Base-by-base conservation (phyloP, 2,329 filamentous ascomycete species). In the Fusarium annulatum region DNA sequence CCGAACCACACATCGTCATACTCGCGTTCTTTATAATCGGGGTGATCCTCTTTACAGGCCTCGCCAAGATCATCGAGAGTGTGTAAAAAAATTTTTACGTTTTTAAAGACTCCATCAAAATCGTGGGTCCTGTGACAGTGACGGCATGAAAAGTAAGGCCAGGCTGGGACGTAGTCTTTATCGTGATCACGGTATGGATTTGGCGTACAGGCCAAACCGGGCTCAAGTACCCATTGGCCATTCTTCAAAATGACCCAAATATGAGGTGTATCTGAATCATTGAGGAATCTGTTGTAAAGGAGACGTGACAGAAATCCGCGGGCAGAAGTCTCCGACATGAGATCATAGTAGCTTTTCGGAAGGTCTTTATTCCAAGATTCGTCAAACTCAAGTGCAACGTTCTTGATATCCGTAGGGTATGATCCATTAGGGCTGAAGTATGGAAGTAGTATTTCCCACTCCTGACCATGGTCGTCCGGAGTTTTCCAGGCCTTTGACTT, bases 71-170 rank as follows among this genome's bases (percentile, higher is more conserved):
- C 4, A 26, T 26, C 6, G 9, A 52, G 49, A 19, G 0, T 8
- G 2, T 2, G 0, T 26, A 1, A 4, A 11, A 52, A 52, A 2
- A 2, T 2, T 19, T 3, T 38, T 4, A 15, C 12, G 1, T 9
- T 36, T 21, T 19, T 0, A 36, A 36, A 15, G 11, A 36, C 49
- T 21, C 33, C n/a, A 21, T 26, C 30, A 14, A 15, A 23, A 23
- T 33, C 10, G n/a, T 18, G 28, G 1, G 3, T 11, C 16, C 5
- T 12, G 5, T 1, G 16, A 52, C 49, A 38, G 12, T 15, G 33
- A 4, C 3, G 11, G 9, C 23, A 15, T 46, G 12, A 19, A 28
- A 46, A 15, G n/a, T 21, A 11, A 2, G 2, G 1, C 8, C 0
- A 2, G 6, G 19, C 9, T 3, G 2, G 3, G 12, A 26, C 18